Evolutionary conservation across 345 rosid species (phyloP), one percentile per base, ranked within the genome.

Genomic region (Erysimum cheiranthoides): DNA sequence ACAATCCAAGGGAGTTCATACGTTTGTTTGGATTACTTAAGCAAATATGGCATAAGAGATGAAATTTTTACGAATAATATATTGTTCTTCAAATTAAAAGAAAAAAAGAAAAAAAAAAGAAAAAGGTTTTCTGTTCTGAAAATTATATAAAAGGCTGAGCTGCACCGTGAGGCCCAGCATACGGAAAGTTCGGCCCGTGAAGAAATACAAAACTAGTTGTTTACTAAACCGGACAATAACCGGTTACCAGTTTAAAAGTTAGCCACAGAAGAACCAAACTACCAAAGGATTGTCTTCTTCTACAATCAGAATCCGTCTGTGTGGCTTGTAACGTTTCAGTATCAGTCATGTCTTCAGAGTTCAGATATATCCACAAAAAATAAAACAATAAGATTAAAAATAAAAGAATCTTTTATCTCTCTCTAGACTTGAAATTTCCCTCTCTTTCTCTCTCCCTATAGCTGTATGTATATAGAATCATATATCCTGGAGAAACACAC

Each of bases 291-390:
- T 71, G 76, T 71, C 76, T 45, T 64, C 76, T 77, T 57, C 73
- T 5, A 47, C 72, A 38, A 36, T 66, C 77, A 17, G 77, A 78
- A 73, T 78, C 81, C 28, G 52, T 8, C 70, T 78, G 77, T 78
- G 81, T 73, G 81, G 81, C 78, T 65, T 61, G 70, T 9, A 68
- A 61, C 13, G 69, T 16, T 61, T 73, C 34, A 27, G 27, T 27
- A 52, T 61, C 70, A 73, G 10, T 39, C 40, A 36, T n/a, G 53
- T 63, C 77, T 71, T 31, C 38, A 73, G 58, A 17, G 73, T 71
- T 31, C 38, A 73, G 58, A 17, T 72, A 59, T 78, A 78, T 73
- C 81, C 81, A 78, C 81, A 78, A 60, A 65, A 32, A 53, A 52
- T 4, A 25, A 36, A 28, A 10, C n/a, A 70, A 56, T 13, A 5